Base-by-base conservation (phyloP, 2,329 filamentous ascomycete species). In the Mollisiaceae sp. region DNA sequence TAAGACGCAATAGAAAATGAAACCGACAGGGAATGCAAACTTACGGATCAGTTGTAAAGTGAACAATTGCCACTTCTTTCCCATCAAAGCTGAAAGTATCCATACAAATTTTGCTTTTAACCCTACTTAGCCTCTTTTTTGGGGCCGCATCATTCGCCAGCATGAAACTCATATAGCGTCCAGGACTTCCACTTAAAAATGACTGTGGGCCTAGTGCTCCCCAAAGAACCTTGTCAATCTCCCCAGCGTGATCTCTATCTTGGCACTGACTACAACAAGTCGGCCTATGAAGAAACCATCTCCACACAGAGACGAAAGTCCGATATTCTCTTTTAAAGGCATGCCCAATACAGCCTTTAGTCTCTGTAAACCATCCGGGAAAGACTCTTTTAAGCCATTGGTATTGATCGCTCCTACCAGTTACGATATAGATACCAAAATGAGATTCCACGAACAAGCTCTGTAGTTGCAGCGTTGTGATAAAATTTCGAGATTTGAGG, bases 251-350 rank as follows among this genome's bases (percentile, higher is more conserved):
- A 18, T 8, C 41, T 18, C 11, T 43, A 43, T 43, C n/a, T 43
- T 15, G 41, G 41, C 41, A 43, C 14, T 43, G 41, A 43, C 41
- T 43, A 43, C 4, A 43, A 43, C 41, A 43, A 43, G 41, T 43
- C 15, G 41, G 41, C n/a, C n/a, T 43, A 43, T 43, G 41, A 43
- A 43, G 41, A 43, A 43, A 43, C 41, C 41, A 43, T 43, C 41
- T 43, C 41, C 41, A 43, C n/a, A n/a, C 41, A 43, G 41, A 43
- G 15, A 43, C 41, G n/a, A 43, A 43, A 43, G 41, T 15, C 41
- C 41, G 41, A 43, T 43, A 43, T 18, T 43, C 41, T 15, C 41
- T 43, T 43, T 43, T 15, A 43, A 43, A 43, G 14, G 6, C 41
- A 3, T 6, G 41, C 11, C 41, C 41, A 18, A 8, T 43, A 43